A percentile compares a stretch with the other conserved stretches of the same genome.
Conservation (phyloP, 495 filamentous ascomycete species). For the Patellaria atrata region DNA sequence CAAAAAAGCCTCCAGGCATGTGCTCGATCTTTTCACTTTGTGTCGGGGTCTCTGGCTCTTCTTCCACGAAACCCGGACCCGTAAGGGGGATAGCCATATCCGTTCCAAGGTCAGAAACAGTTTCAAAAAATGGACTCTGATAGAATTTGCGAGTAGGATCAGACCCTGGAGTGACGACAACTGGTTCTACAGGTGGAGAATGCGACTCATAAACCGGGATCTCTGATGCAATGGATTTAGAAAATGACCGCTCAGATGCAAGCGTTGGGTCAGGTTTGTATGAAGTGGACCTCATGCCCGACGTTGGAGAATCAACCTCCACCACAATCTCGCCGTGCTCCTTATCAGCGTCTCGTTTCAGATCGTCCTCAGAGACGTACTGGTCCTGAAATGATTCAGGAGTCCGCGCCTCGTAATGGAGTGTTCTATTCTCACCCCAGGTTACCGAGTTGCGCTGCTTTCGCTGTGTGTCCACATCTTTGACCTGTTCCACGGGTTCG, state of each 20-base stretch:
- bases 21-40: conserved; percentile 4
- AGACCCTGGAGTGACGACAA: conserved; percentile 3
- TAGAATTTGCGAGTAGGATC: conserved; percentile 5
- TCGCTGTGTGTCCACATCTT: conserved; percentile 6
- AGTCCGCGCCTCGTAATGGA: conserved; percentile 24
- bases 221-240: neutral
- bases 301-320: conserved; percentile 12
- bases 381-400: conserved; percentile 24
- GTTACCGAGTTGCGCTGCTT: conserved; percentile 17
- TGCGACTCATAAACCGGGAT: conserved; percentile 4
- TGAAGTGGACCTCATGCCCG: conserved; percentile 8
- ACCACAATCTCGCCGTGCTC: conserved; percentile 14
- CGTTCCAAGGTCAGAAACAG: conserved; percentile 17
- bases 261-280: conserved; percentile 6
- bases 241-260: neutral
- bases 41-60: conserved; percentile 6
- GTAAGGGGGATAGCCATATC: conserved; percentile 4
- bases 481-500: conserved; percentile 6
- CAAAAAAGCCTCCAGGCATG: conserved; percentile 15
- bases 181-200: conserved; percentile 2
- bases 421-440: conserved; percentile 28
- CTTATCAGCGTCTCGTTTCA: conserved; percentile 1
- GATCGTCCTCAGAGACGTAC: conserved; percentile 15
- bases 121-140: conserved; percentile 18
- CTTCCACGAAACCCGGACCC: conserved; percentile 18